Conservation (phyloP, 164 flowering plant genomes). For the Vitis cinerea region DNA sequence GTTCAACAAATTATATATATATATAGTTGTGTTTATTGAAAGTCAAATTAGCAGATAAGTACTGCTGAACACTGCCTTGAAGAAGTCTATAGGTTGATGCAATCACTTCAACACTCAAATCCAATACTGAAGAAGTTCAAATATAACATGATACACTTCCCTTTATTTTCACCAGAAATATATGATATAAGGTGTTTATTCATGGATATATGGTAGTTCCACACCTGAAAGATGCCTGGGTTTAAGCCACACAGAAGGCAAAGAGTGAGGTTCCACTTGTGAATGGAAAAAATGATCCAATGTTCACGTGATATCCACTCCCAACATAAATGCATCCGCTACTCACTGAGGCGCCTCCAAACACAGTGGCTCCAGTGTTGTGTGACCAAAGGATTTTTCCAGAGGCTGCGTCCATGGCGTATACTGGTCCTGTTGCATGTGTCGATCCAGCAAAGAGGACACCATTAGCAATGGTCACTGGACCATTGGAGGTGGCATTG, state of each 20-base stretch:
- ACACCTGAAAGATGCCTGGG: too few species aligned
- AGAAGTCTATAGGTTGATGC: too few species aligned
- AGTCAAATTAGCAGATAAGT: too few species aligned
- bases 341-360: conserved; percentile 40
- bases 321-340: conserved; percentile 40
- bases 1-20: too few species aligned
- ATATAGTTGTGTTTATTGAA: too few species aligned
- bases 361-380: conserved; percentile 38
- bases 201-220: too few species aligned
- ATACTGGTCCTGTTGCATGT: conserved; percentile 25
- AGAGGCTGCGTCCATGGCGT: conserved; percentile 32
- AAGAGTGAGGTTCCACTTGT: conserved; percentile 30
- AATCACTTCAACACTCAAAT: too few species aligned
- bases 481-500: conserved; percentile 25
- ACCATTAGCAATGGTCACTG: conserved; percentile 36
- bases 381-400: conserved; percentile 42
- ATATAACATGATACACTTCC: too few species aligned
- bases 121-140: too few species aligned
- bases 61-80: too few species aligned
- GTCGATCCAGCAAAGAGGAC: conserved; percentile 42
- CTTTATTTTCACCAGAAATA: too few species aligned
- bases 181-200: too few species aligned
- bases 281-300: conserved; percentile 13
- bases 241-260: conserved; percentile 19
- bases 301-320: conserved; percentile 25